Evolutionary conservation across 2,329 filamentous ascomycete genomes (phyloP).

Genomic region (Cladosporium sp.): DNA sequence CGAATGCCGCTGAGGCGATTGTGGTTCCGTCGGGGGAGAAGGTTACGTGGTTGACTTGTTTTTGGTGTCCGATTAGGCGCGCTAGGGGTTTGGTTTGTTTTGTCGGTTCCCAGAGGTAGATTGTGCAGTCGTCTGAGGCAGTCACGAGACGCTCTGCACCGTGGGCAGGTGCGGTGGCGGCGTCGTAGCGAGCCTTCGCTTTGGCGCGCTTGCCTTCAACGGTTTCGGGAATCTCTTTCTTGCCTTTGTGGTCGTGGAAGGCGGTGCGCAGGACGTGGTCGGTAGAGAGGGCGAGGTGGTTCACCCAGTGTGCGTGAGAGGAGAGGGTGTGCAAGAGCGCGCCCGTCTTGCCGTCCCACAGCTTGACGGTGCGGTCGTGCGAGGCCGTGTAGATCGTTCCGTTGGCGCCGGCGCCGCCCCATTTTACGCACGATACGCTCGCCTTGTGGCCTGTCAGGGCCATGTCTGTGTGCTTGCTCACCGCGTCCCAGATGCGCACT

Average conservation of each 20-base stretch:
- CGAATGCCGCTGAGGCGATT: slow-evolving; percentile 85
- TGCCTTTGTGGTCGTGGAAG: slow-evolving; percentile 78
- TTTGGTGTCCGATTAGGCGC: slow-evolving; percentile 90
- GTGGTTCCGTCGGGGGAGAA: slow-evolving; percentile 87
- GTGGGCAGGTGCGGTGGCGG: slow-evolving; percentile 59
- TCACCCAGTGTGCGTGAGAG: slow-evolving; percentile 90
- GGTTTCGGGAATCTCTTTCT: slow-evolving; percentile 59
- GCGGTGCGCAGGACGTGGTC: slow-evolving; percentile 84
- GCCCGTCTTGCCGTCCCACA: slow-evolving; percentile 80
- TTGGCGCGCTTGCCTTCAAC: slow-evolving; percentile 68
- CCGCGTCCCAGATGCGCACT: slow-evolving; percentile 79
- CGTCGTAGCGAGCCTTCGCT: slow-evolving; percentile 78
- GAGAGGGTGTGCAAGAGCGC: slow-evolving; percentile 74
- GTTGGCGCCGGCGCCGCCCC: slow-evolving; percentile 76
- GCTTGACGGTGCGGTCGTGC: slow-evolving; percentile 87
- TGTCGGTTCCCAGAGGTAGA: slow-evolving; percentile 90
- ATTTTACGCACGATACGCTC: slow-evolving; percentile 84
- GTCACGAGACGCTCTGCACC: slow-evolving; percentile 82
- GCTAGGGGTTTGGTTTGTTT: slow-evolving; percentile 77
- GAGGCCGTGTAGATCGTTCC: slow-evolving; percentile 69
- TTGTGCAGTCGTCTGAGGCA: slow-evolving; percentile 91
- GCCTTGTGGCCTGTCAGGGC: slow-evolving; percentile 85
- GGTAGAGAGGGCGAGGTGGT: slow-evolving; percentile 88
- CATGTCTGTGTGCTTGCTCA: slow-evolving; percentile 72
- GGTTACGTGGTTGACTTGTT: slow-evolving; percentile 91